Evolutionary conservation across 2,329 filamentous ascomycete species (phyloP).

Genomic region (Phyllosticta paracitricarpa): DNA sequence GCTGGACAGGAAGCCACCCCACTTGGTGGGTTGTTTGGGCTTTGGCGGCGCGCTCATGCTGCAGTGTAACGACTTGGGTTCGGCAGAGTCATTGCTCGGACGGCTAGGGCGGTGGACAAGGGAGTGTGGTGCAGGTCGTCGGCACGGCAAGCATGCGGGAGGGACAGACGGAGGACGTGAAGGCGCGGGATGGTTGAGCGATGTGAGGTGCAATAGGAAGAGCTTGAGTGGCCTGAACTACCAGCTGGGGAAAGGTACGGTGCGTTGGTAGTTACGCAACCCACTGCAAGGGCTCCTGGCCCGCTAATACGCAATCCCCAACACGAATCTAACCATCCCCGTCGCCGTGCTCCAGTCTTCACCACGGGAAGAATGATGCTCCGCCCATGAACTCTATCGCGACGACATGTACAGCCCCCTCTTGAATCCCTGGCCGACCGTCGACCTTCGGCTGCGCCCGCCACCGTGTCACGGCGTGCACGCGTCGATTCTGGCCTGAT

Average conservation of each 20-base stretch:
- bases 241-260: neutral
- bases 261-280: neutral
- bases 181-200: neutral
- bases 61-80: constrained; percentile 10
- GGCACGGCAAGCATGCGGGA: constrained; percentile 5
- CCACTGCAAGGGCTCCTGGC: neutral
- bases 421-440: neutral
- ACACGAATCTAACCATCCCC: constrained; percentile 1
- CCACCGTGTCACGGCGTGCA: neutral
- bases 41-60: constrained; percentile 13
- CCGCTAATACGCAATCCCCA: neutral
- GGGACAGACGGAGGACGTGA: neutral
- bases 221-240: constrained; percentile 3
- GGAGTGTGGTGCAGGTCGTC: constrained; percentile 2
- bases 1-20: constrained; percentile 62
- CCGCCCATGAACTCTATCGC: constrained; percentile 2
- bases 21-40: constrained; percentile 22
- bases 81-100: constrained; percentile 11
- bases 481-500: neutral
- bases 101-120: neutral
- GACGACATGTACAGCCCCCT: neutral
- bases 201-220: neutral
- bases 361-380: constrained; percentile 5
- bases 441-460: neutral
- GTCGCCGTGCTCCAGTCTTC: neutral